These are phyloP conservation scores for Moniliella sp. DNA, from an alignment of 1,284 basidiomycete genomes.

Conservation along the genomic window DNA sequence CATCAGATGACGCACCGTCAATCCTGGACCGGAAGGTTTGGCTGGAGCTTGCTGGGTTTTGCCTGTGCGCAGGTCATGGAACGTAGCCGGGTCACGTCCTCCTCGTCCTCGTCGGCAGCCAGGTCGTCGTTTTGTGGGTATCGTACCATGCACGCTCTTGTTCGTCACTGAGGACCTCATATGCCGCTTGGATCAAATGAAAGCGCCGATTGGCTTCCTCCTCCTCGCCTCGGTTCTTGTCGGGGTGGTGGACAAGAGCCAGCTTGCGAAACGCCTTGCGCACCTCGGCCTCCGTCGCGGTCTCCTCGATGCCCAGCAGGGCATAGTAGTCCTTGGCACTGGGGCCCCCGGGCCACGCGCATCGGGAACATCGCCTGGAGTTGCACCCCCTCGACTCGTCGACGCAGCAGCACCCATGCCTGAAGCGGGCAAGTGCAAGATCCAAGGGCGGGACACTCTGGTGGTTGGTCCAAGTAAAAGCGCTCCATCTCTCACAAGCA, in stretches of 20 bases:
- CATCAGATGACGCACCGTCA: constrained; percentile 58
- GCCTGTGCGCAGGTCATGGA: constrained; percentile 60
- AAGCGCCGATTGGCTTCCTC: constrained; percentile 74
- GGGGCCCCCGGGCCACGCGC: neutral
- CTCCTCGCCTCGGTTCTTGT: constrained; percentile 41
- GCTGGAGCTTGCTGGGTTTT: constrained; percentile 37
- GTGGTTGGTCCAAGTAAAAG: too few species aligned
- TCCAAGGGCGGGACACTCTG: too few species aligned
- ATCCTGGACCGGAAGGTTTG: constrained; percentile 53
- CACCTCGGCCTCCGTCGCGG: constrained; percentile 23
- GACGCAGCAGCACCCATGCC: too few species aligned
- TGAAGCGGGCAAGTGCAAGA: too few species aligned
- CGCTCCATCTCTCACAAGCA: too few species aligned
- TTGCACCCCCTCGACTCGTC: neutral
- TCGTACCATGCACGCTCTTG: constrained; percentile 89
- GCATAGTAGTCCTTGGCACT: constrained; percentile 19
- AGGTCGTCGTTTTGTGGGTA: constrained; percentile 63
- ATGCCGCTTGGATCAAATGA: constrained; percentile 71
- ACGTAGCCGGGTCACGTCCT: constrained; percentile 30
- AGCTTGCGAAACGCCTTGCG: constrained; percentile 28
- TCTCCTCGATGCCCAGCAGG: constrained; percentile 21
- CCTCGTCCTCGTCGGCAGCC: constrained; percentile 16
- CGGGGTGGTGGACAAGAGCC: constrained; percentile 35
- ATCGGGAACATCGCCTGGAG: neutral
- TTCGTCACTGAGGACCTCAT: constrained; percentile 45